Conservation (phyloP, 495 filamentous ascomycete species). For the Penicillium antarcticum region DNA sequence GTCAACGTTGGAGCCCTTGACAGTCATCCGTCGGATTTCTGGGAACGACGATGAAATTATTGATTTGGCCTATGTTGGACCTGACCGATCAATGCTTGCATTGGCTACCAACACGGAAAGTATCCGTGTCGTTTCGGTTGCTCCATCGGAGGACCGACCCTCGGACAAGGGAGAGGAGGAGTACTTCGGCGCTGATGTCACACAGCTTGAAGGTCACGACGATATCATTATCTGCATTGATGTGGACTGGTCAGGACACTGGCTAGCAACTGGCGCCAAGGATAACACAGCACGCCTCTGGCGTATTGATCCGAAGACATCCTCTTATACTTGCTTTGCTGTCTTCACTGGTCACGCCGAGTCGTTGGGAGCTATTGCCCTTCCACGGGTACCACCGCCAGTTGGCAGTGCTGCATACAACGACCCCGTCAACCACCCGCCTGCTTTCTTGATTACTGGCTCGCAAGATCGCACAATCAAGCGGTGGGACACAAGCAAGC, state of each 20-base stretch:
- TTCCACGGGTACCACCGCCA: slow-evolving; percentile 66
- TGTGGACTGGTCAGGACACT: slow-evolving; percentile 92
- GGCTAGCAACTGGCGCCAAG: slow-evolving; percentile 94
- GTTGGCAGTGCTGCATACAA: slow-evolving; percentile 58
- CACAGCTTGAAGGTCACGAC: slow-evolving; percentile 79
- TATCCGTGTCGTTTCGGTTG: slow-evolving; percentile 75
- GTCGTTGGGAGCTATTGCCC: slow-evolving; percentile 85
- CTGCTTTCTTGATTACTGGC: slow-evolving; percentile 80
- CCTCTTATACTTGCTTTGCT: slow-evolving; percentile 74
- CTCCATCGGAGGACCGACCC: slow-evolving; percentile 34
- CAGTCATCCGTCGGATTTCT: slow-evolving; percentile 70
- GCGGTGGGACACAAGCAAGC: slow-evolving; percentile 69
- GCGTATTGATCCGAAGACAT: slow-evolving; percentile 74
- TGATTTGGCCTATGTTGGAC: slow-evolving; percentile 80
- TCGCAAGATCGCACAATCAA: slow-evolving; percentile 95
- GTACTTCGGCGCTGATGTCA: slow-evolving; percentile 87
- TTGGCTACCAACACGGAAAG: slow-evolving; percentile 95
- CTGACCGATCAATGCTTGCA: slow-evolving; percentile 75
- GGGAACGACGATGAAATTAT: slow-evolving; percentile 98
- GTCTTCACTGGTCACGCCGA: slow-evolving; percentile 89
- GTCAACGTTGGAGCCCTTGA: slow-evolving; percentile 43
- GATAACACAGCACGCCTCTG: slow-evolving; percentile 93
- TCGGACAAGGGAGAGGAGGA: slow-evolving; percentile 34
- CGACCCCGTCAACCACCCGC: slow-evolving; percentile 73
- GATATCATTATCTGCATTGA: slow-evolving; percentile 96